Conservation (phyloP, 306 rosid genomes). For the Sindora glabra region DNA sequence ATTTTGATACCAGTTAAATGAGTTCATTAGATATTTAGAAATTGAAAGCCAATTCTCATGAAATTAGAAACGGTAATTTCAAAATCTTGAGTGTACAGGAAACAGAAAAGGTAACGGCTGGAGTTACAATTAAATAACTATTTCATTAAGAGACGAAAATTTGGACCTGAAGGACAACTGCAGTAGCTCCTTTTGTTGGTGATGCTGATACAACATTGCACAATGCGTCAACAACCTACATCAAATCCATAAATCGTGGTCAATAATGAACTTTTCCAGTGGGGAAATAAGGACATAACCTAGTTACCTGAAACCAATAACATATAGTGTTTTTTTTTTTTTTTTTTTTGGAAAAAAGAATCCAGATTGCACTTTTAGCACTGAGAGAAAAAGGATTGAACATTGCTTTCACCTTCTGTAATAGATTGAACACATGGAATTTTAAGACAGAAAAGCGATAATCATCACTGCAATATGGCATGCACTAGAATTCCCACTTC, state of each 20-base stretch:
- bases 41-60: too few relatives aligned
- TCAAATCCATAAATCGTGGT: slow-evolving; percentile 5
- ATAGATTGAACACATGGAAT: background rate
- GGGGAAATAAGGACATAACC: background rate
- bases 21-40: too few relatives aligned
- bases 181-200: slow-evolving; percentile 87
- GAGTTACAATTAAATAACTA: background rate
- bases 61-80: too few relatives aligned
- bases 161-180: slow-evolving; percentile 90
- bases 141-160: slow-evolving; percentile 23
- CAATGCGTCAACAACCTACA: slow-evolving; percentile 88
- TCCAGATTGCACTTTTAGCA: too few relatives aligned
- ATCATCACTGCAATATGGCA: background rate
- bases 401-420: background rate
- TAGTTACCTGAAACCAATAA: background rate
- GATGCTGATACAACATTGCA: slow-evolving; percentile 92
- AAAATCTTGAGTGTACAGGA: too few relatives aligned
- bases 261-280: slow-evolving; percentile 1
- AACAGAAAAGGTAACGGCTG: background rate
- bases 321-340: too few relatives aligned
- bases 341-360: too few relatives aligned
- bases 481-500: background rate
- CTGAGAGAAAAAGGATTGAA: too few relatives aligned
- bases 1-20: slow-evolving; percentile 5
- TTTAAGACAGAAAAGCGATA: slow-evolving; percentile 3